A percentile compares a stretch with the other conserved stretches of the same genome.
Conservation (phyloP, 2,329 filamentous ascomycete species). For the Paecilomyces dactylethromorphus region DNA sequence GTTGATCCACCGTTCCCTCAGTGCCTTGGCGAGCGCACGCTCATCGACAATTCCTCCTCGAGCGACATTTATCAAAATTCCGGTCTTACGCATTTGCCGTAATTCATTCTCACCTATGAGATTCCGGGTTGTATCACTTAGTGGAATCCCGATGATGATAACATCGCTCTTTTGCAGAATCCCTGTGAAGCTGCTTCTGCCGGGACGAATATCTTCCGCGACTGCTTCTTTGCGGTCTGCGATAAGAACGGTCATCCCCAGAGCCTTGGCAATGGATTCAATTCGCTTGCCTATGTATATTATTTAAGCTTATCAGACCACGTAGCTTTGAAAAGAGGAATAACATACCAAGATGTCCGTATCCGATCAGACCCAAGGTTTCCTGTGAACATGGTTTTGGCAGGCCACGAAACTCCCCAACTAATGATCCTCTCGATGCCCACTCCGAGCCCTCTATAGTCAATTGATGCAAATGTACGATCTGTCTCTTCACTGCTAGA, state of each 20-base stretch:
- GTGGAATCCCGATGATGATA: conserved; percentile 12
- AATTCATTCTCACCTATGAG: conserved; percentile 27
- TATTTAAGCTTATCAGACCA: not conserved
- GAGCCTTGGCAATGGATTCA: conserved; percentile 29
- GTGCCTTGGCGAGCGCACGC: conserved; percentile 33
- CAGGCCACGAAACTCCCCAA: conserved; percentile 18
- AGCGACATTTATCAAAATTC: conserved; percentile 40
- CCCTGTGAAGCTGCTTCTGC: conserved; percentile 3
- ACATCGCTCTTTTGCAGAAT: conserved; percentile 9
- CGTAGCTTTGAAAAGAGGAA: not conserved
- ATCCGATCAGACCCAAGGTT: conserved; percentile 40
- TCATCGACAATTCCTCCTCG: conserved; percentile 45
- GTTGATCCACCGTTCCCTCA: conserved; percentile 35
- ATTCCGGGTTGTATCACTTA: conserved; percentile 14
- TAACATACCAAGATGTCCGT: conserved; percentile 28
- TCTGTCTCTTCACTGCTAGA: conserved; percentile 34
- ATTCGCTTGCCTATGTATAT: conserved; percentile 30
- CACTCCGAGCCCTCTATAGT: conserved; percentile 29
- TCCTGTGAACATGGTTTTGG: conserved; percentile 39
- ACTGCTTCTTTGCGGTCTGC: conserved; percentile 34
- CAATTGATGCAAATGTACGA: conserved; percentile 25
- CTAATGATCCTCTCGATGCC: conserved; percentile 27
- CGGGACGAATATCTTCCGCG: conserved; percentile 11
- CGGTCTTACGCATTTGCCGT: conserved; percentile 32
- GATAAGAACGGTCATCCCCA: conserved; percentile 41